Conservation (phyloP, 2,329 filamentous ascomycete species). For the Fonsecaea multimorphosa region DNA sequence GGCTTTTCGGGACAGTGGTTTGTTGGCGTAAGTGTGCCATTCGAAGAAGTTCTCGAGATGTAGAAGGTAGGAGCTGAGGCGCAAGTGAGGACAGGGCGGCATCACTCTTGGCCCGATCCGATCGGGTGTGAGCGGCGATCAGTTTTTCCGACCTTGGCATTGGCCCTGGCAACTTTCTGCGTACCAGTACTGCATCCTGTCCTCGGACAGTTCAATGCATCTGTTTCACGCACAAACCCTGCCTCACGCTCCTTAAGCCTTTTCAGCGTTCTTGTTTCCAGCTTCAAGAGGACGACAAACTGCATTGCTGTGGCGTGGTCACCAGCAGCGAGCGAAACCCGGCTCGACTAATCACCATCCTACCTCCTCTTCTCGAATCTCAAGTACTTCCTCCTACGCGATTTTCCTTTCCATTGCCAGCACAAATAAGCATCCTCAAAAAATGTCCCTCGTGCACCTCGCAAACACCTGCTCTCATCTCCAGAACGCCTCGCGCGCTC, state of each 20-base stretch:
- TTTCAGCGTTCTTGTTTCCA: background rate
- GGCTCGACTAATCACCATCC: background rate
- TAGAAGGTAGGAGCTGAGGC: constrained; percentile 17
- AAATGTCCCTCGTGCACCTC: constrained; percentile 76
- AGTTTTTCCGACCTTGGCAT: background rate
- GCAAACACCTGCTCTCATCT: constrained; percentile 86
- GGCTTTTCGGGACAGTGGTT: constrained; percentile 17
- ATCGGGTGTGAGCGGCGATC: background rate
- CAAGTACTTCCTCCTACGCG: background rate
- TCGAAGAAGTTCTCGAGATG: constrained; percentile 26
- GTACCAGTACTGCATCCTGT: background rate
- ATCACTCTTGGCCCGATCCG: no score
- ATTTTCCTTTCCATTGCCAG: background rate
- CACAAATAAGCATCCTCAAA: background rate
- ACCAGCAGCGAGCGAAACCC: background rate
- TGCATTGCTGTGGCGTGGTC: background rate
- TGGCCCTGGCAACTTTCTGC: background rate
- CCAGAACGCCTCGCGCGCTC: constrained; percentile 85
- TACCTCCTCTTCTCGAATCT: background rate
- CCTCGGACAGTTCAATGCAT: background rate
- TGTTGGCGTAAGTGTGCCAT: constrained; percentile 30
- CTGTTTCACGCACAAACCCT: background rate
- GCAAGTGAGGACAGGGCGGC: no score
- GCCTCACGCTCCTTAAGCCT: background rate
- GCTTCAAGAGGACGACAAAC: background rate